Evolutionary conservation across 768 basidiomycete species (phyloP).

Genomic region (Sporobolomyces pararoseus): DNA sequence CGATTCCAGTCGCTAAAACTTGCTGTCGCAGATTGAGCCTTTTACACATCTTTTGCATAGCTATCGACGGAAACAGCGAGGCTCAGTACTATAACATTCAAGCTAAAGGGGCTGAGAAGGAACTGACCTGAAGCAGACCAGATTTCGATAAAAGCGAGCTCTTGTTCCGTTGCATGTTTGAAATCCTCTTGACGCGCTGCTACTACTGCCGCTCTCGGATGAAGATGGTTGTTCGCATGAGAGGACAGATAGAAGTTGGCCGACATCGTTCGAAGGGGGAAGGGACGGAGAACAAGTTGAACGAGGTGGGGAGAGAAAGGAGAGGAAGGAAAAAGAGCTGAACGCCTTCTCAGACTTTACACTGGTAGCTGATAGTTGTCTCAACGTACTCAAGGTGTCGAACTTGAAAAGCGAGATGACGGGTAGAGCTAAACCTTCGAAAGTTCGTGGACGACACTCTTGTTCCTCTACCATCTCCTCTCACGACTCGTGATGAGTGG

Average conservation of each 20-base stretch:
- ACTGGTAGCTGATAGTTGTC: too few species aligned
- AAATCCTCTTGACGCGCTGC: conserved; percentile 74
- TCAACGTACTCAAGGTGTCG: too few species aligned
- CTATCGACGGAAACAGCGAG: conserved; percentile 51
- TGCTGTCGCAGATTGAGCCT: conserved; percentile 78
- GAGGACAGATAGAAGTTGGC: conserved; percentile 90
- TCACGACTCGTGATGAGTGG: not conserved
- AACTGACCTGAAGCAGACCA: conserved; percentile 51
- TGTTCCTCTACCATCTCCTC: not conserved
- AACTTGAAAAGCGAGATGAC: too few species aligned
- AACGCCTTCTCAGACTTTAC: too few species aligned
- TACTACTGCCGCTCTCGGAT: conserved; percentile 70
- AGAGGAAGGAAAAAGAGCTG: not conserved
- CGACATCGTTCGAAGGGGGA: conserved; percentile 59
- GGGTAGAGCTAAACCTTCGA: not conserved
- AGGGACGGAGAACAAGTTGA: not conserved
- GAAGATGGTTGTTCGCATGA: conserved; percentile 87
- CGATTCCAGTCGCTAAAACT: conserved; percentile 86
- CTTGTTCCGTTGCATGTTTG: conserved; percentile 71
- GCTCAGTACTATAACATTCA: conserved; percentile 1
- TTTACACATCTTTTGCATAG: conserved; percentile 81
- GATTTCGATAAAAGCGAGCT: conserved; percentile 76
- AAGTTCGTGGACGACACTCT: not conserved
- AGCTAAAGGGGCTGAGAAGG: not conserved
- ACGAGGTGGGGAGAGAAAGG: not conserved